Base-by-base conservation (phyloP, 768 basidiomycete genomes). In the Cubamyces sp. region DNA sequence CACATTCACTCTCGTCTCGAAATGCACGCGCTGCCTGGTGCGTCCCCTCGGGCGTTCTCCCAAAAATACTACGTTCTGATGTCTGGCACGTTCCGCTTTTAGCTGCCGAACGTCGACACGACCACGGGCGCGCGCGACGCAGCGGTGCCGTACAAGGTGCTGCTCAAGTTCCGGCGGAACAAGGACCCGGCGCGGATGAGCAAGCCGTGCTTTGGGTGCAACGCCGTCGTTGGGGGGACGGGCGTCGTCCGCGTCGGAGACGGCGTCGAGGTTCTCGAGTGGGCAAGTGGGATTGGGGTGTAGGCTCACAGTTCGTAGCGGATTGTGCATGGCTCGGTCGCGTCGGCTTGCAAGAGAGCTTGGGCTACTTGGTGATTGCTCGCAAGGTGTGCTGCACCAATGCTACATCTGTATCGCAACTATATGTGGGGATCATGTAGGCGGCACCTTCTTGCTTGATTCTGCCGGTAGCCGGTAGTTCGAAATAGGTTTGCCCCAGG, bases 41-140 rank as follows among this genome's bases (percentile, higher is more conserved):
- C 72, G 84, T 73, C 37, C 39, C n/a, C 41, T 34, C 34, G 34
- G 65, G 49, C 54, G 57, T 50, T 42, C 54, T n/a, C 34, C 47
- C 54, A 45, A 45, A 46, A 49, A 40, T 62, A 41, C 28, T n/a
- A 46, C 43, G 49, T 46, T 45, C 42, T 60, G 30, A 40, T 25
- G 15, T 45, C 42, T 60, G 30, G 28, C n/a, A 19, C 40, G 59
- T 5, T 37, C n/a, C 60, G 16, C 61, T 3, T 59, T 60, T 57
- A 92, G 90, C 72, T 92, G 49, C 91, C 91, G 16, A 92, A 92
- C 65, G 82, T 92, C 16, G 83, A 84, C 67, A 81, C 87, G 0
- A 75, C 77, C 43, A 87, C 85, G 3, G 91, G 90, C 30, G 72
- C 81, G 19, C 82, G 85, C 19, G 90, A 93, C 68, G 79, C 79